Base-by-base conservation (phyloP, 1,284 basidiomycete genomes). In the Rhodofomes roseus region DNA sequence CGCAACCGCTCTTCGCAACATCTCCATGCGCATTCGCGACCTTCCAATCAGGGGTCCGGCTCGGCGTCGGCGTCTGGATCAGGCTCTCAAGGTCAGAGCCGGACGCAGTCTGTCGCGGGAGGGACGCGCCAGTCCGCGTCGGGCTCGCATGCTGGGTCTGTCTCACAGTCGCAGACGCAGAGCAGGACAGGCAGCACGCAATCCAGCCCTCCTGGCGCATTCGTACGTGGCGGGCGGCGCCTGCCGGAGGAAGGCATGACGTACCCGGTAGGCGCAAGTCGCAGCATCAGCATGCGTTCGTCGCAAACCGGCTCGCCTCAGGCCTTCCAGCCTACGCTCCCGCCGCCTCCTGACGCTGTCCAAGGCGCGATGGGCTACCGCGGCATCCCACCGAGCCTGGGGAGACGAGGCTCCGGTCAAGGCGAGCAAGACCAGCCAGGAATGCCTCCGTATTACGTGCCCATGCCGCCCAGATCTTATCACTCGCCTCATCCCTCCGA, bases 171-270 rank as follows among this genome's bases (percentile, higher is more conserved):
- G 16, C 71, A 74, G 54, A 61, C 68, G 20, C 74, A 79, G 44
- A 80, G 79, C 52, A 70, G 72, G 57, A 74, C 77, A 0, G 77
- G 75, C 18, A 81, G 79, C 64, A 71, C 74, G 41, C 71, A 75
- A 0, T 80, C 79, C 6, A 80, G 79, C 57, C 80, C 78, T 29
- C 73, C 69, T n/a, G 67, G 71, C 54, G 54, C 63, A 1, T 63
- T 60, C 56, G 51, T 60, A 14, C 76, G 75, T 61, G 73, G 69
- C 22, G 72, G 69, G 52, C 60, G 64, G 48, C 63, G 67, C 5
- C 41, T 71, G 34, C 70, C 66, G 18, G 69, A 71, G 18, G 71
- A 73, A 3, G 48, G 41, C 46, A 60, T 12, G 54, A 43, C 51
- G 41, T 40, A 16, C 52, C 34, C 20, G 37, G 46, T 44, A 31